Evolutionary conservation across 2,329 filamentous ascomycete genomes (phyloP).

Genomic region (Cercospora nicotianae): DNA sequence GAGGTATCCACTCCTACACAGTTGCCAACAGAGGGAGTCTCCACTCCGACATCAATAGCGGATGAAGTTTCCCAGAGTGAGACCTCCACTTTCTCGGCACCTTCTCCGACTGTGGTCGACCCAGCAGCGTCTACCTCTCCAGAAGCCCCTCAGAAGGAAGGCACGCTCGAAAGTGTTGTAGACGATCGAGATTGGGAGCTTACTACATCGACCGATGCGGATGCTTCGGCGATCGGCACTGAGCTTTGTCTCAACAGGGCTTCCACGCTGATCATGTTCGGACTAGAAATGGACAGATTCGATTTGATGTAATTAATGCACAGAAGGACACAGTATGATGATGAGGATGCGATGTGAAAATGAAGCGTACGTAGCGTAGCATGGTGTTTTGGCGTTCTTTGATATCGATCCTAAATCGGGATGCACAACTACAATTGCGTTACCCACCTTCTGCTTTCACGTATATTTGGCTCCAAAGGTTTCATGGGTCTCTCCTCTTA

Average conservation of each 20-base stretch:
- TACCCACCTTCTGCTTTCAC: not conserved
- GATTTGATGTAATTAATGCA: not conserved
- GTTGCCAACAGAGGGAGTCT: not conserved
- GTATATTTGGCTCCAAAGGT: not conserved
- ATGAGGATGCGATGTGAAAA: conserved; percentile 1
- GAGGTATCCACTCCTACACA: not conserved
- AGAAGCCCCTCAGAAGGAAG: not conserved
- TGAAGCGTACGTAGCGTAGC: conserved; percentile 19
- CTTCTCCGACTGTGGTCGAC: not conserved
- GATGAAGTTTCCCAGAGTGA: not conserved
- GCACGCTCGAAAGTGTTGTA: not conserved
- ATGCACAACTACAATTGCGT: not conserved
- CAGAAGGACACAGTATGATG: not conserved
- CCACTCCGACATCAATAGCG: not conserved
- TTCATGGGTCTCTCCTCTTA: not conserved
- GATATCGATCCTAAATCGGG: not conserved
- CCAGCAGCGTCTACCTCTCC: not conserved
- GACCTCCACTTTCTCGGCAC: not conserved
- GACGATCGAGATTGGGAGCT: conserved; percentile 1
- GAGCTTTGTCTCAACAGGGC: not conserved
- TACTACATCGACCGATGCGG: not conserved
- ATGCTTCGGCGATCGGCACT: not conserved
- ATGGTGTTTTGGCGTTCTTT: conserved; percentile 15
- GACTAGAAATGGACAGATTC: not conserved
- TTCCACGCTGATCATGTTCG: not conserved